Percentiles rank a stretch among this genome's conserved stretches.
phyloP scores from a whole-genome alignment of 2,329 filamentous ascomycete genomes.

The Rhynchosporium agropyri region DNA sequence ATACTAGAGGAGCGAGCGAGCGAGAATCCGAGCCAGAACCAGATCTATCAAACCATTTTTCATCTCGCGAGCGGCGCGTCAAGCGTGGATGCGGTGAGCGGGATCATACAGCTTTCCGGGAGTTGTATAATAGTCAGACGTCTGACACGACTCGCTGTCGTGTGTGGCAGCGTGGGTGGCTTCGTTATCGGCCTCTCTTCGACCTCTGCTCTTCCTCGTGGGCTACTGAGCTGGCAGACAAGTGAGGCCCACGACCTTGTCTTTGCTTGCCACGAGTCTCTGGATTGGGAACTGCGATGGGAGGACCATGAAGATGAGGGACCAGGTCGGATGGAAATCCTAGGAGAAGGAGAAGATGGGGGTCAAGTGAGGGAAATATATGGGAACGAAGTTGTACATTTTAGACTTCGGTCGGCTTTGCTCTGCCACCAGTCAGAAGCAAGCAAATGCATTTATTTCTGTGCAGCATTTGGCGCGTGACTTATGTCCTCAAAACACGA shows the following conservation, averaged over 20 bases:
- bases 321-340: neutral
- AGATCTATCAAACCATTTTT: neutral
- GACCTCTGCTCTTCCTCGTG: too few species aligned
- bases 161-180: neutral
- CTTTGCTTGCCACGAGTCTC: too few species aligned
- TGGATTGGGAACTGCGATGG: too few species aligned
- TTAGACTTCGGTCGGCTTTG: neutral
- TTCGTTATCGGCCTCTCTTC: too few species aligned
- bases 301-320: too few species aligned
- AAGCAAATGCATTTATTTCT: neutral
- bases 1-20: neutral
- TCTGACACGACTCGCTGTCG: neutral
- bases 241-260: too few species aligned
- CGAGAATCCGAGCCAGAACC: neutral
- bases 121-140: neutral
- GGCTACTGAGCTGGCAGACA: too few species aligned
- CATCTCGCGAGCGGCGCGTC: neutral
- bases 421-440: constrained; percentile 15
- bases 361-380: neutral
- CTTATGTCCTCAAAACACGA: neutral
- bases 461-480: neutral
- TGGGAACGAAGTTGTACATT: neutral
- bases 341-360: neutral
- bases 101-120: neutral
- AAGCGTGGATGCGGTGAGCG: neutral